phyloP scores from a whole-genome alignment of 768 basidiomycete genomes.

The Suillus bovinus region DNA sequence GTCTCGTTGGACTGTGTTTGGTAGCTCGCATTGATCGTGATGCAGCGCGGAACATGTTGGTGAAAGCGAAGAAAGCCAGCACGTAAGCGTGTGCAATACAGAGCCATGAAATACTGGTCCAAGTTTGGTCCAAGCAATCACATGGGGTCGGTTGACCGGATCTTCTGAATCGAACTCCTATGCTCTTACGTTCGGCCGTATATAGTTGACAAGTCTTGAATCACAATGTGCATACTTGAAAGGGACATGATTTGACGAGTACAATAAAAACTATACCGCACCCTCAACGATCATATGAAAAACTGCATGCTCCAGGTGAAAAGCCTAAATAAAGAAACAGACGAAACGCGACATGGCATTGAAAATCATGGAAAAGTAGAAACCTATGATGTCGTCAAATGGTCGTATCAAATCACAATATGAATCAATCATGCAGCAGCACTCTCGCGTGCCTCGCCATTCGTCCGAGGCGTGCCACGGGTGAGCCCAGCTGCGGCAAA shows the following conservation, averaged over 20 bases:
- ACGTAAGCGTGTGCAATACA: neutral
- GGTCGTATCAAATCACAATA: constrained; percentile 19
- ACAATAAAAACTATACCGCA: constrained; percentile 1
- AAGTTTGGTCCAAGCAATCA: neutral
- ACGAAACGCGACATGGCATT: neutral
- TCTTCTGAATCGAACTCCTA: neutral
- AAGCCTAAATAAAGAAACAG: constrained; percentile 1
- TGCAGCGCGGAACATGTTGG: constrained; percentile 26
- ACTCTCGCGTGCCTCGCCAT: constrained; percentile 29
- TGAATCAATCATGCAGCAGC: constrained; percentile 24
- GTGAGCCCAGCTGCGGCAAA: constrained; percentile 72
- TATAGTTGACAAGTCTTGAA: neutral
- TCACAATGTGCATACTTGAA: neutral
- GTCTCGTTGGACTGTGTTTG: constrained; percentile 1
- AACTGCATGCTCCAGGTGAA: constrained; percentile 3
- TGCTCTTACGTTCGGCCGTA: neutral
- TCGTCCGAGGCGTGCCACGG: constrained; percentile 26
- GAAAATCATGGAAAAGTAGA: constrained; percentile 9
- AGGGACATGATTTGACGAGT: constrained; percentile 1
- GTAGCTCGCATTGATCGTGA: constrained; percentile 17
- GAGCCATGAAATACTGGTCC: neutral
- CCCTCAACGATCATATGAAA: constrained; percentile 8
- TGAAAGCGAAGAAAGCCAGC: constrained; percentile 4
- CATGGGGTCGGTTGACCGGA: neutral
- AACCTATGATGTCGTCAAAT: constrained; percentile 19